Evolutionary conservation across 176 grass and related monocot species (phyloP), one percentile per base, ranked within the genome.

Genomic region (Thinopyrum elongatum): DNA sequence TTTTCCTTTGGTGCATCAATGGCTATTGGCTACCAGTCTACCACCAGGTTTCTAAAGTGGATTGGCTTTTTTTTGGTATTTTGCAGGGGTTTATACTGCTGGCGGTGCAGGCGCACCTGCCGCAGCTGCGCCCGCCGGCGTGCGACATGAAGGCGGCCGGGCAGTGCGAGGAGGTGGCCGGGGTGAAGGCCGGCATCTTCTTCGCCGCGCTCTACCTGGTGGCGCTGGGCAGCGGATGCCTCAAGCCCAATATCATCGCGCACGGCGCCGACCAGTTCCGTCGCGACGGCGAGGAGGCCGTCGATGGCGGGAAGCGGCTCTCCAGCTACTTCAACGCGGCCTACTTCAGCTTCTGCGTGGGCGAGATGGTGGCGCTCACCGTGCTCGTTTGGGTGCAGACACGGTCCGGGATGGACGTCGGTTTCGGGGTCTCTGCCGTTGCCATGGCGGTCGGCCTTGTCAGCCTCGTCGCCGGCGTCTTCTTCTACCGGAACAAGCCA

Each of bases 331-430:
- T 97, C 89, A 97, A 97, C 81, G 81, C 92, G 3, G 94, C 94
- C 4, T 97, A 97, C 88, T 97, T 97, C 80, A 97, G 94, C 85
- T 97, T 97, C 92, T 97, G 94, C 81, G 74, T 88, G 3, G 94
- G 94, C n/a, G 94, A 97, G 88, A 84, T 97, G 65, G 78, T 97
- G 77, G 94, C 94, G 38, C 92, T 97, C 34, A 97, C 94, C 23
- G 79, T 94, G 8, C 92, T 97, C 36, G 84, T 97, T 36, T 97
- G 94, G 94, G 92, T 97, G 58, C 94, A 97, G 92, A 97, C 94
- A 8, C 77, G 58, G 10, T 92, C 92, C 4, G 94, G 94, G 36
- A 97, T 97, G 94, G 94, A 91, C 75, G 84, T 94, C 17, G 94
- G 94, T 4, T 94, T 97, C 27, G 92, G 87, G 19, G 74, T 92